Evolutionary conservation across 495 filamentous ascomycete species (phyloP).

Genomic region (Penicillium antarcticum): DNA sequence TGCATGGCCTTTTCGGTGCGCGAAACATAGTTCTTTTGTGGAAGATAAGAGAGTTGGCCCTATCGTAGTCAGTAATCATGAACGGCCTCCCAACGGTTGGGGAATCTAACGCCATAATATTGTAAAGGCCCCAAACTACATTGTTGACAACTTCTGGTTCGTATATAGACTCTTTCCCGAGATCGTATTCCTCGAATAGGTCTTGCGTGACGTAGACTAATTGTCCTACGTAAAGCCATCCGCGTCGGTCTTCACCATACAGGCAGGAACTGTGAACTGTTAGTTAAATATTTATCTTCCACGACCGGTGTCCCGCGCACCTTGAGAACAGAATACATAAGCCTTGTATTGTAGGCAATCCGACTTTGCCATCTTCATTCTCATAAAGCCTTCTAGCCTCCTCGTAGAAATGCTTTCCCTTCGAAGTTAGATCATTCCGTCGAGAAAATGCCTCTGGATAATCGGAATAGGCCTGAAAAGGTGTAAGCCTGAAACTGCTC

Average conservation of each 20-base stretch:
- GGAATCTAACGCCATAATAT: slow-evolving; percentile 2
- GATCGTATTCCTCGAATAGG: slow-evolving; percentile 1
- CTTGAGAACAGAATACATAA: slow-evolving; percentile 7
- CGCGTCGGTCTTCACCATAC: slow-evolving; percentile 30
- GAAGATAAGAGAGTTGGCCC: slow-evolving; percentile 24
- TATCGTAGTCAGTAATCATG: not conserved
- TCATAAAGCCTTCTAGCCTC: slow-evolving; percentile 18
- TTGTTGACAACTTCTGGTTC: slow-evolving; percentile 16
- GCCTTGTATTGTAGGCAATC: slow-evolving; percentile 11
- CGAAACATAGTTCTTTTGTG: slow-evolving; percentile 15
- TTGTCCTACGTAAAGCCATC: slow-evolving; percentile 28
- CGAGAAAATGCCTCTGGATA: slow-evolving; percentile 16
- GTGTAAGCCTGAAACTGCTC: not conserved
- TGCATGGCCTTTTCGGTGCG: slow-evolving; percentile 11
- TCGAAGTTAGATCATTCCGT: slow-evolving; percentile 6
- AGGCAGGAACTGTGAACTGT: slow-evolving; percentile 21
- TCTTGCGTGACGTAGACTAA: slow-evolving; percentile 22
- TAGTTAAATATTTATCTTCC: not conserved
- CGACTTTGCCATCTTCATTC: slow-evolving; percentile 9
- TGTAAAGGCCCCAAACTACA: slow-evolving; percentile 25
- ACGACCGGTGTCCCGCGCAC: not conserved
- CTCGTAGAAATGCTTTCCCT: slow-evolving; percentile 23
- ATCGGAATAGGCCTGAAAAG: slow-evolving; percentile 18
- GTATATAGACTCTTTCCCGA: slow-evolving; percentile 6
- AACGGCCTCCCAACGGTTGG: too few relatives aligned